These are phyloP conservation scores for Leptographium wingfieldii DNA, from an alignment of 2,329 filamentous ascomycete species.

Conservation along the genomic window DNA sequence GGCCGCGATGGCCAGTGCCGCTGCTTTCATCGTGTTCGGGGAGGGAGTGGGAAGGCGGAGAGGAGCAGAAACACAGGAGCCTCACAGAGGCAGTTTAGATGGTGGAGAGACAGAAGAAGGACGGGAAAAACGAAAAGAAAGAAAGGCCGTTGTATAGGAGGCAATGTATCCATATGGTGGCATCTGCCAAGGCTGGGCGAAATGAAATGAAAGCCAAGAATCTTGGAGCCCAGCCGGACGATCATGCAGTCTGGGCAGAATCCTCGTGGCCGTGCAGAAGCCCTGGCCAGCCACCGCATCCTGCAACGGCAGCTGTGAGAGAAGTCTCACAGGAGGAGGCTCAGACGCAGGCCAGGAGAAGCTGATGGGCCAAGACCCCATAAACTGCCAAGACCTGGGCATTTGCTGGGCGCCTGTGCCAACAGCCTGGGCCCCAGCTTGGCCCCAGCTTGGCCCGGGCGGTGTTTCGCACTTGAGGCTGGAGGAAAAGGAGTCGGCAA, in stretches of 20 bases:
- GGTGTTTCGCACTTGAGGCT: not conserved
- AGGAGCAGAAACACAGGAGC: too few relatives aligned
- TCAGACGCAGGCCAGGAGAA: not conserved
- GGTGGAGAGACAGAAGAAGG: not conserved
- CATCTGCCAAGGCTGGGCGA: not conserved
- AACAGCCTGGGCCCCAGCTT: not conserved
- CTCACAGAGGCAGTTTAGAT: not conserved
- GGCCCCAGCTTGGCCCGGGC: not conserved
- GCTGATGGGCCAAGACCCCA: not conserved
- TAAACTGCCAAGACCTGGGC: not conserved
- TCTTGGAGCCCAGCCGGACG: not conserved
- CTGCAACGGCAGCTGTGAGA: not conserved
- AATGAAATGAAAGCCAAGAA: not conserved
- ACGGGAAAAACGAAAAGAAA: not conserved
- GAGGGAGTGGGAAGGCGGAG: not conserved
- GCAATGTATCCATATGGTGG: not conserved
- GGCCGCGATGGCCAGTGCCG: conserved; percentile 16
- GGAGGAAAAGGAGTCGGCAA: too few relatives aligned
- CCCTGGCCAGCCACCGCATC: not conserved
- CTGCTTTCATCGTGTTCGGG: conserved; percentile 21
- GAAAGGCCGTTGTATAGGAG: not conserved
- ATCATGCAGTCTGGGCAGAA: not conserved
- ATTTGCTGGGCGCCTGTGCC: not conserved
- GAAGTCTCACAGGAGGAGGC: not conserved
- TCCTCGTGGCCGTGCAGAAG: not conserved